Percentiles rank a stretch among this genome's conserved stretches.
Conservation (phyloP, 352 stramenopile genomes). For the Phytophthora idaei region DNA sequence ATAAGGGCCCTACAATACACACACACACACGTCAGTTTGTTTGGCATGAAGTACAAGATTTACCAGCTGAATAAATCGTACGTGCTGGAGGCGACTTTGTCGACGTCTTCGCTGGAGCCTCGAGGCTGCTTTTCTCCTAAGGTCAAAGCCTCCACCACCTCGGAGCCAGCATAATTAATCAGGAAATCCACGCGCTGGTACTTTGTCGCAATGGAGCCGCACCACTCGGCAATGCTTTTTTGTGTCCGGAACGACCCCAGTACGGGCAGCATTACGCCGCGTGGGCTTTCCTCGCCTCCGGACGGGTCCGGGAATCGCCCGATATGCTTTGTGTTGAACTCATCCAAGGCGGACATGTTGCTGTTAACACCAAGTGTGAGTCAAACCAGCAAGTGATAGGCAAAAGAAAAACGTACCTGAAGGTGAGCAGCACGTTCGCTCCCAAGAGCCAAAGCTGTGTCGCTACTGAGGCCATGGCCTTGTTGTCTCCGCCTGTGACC, state of each 20-base stretch:
- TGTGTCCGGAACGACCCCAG: constrained; percentile 53
- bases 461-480: constrained; percentile 48
- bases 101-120: constrained; percentile 5
- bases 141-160: constrained; percentile 17
- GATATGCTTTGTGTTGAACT: constrained; percentile 62
- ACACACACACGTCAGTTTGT: constrained; percentile 13
- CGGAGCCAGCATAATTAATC: constrained; percentile 61
- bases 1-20: constrained; percentile 24
- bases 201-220: constrained; percentile 53
- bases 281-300: constrained; percentile 39
- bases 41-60: not conserved
- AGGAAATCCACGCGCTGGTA: constrained; percentile 71
- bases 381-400: not conserved
- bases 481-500: constrained; percentile 63
- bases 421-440: constrained; percentile 68
- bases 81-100: constrained; percentile 21
- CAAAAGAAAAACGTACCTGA: constrained; percentile 46
- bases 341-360: constrained; percentile 46
- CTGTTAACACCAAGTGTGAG: constrained; percentile 24
- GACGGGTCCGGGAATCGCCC: constrained; percentile 52
- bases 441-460: constrained; percentile 73
- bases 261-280: constrained; percentile 63
- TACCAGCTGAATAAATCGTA: constrained; percentile 14
- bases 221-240: constrained; percentile 65
- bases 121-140: constrained; percentile 8